These are phyloP conservation scores for Candida tammaniensis DNA, from an alignment of 805 yeast genomes.

Conservation along the genomic window DNA sequence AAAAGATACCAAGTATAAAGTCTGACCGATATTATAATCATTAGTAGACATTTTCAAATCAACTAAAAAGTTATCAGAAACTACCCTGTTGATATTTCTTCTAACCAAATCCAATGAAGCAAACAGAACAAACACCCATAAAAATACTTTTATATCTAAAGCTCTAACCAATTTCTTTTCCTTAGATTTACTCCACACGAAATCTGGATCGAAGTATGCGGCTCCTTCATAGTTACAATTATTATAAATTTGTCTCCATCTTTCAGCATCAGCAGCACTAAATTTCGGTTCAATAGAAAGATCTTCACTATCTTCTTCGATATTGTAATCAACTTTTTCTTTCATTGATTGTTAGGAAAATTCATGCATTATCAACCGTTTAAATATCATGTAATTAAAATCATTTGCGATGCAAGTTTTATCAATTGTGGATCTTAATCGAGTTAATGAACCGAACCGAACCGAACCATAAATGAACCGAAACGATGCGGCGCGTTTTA, in stretches of 20 bases:
- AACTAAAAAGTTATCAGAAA: constrained; percentile 19
- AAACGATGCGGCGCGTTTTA: not conserved
- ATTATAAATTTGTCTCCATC: constrained; percentile 47
- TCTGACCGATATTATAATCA: constrained; percentile 40
- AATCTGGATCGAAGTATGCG: constrained; percentile 53
- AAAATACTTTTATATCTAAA: constrained; percentile 49
- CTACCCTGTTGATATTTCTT: constrained; percentile 21
- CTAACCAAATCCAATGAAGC: constrained; percentile 21
- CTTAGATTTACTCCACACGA: constrained; percentile 53
- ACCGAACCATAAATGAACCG: not conserved
- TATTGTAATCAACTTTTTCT: not conserved
- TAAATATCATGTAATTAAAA: too few relatives aligned
- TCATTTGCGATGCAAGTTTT: too few relatives aligned
- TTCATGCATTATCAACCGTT: not conserved
- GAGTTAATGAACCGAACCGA: constrained; percentile 1
- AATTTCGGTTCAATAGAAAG: not conserved
- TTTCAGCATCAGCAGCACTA: constrained; percentile 37
- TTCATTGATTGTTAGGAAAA: not conserved
- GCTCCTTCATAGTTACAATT: constrained; percentile 52
- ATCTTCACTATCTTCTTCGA: not conserved
- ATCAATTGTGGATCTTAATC: too few relatives aligned
- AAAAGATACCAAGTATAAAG: constrained; percentile 39
- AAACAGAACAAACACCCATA: constrained; percentile 47
- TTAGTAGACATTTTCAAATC: constrained; percentile 34
- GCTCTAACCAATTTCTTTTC: constrained; percentile 49